Evolutionary conservation across 441 rosid genomes (phyloP), one percentile per base, ranked within the genome.

Genomic region (Arabidopsis hybrid): DNA sequence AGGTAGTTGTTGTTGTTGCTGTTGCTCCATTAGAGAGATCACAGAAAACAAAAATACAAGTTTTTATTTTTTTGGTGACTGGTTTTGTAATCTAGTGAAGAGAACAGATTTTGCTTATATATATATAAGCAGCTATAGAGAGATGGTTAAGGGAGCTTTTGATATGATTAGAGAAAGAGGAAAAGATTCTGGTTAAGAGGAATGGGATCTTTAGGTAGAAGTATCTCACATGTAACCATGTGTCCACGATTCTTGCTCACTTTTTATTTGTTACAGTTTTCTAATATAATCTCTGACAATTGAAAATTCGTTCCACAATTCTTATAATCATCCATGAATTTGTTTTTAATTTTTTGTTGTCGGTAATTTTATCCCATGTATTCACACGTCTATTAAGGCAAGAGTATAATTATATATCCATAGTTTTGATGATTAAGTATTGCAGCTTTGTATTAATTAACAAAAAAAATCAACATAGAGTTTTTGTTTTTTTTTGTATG

Each of bases 1-100:
- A 70, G 80, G 72, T 42, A 65, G 72, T 51, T 50, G 51, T 40
- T 10, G 49, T 58, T 21, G 26, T 21, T 21, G 26, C 26, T 46
- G 51, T 59, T 51, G 73, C 65, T 78, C 77, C 80, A 78, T 78
- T 52, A 66, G 59, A 75, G 79, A 77, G 67, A 43, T 71, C 67
- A 65, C 55, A 64, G 17, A 52, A 31, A 31, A 35, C 9, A 72
- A 70, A 45, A 39, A 63, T 9, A 64, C 55, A 49, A 70, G 5
- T 5, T 7, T 69, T 9, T 14, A 7, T 4, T 18, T 51, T 67
- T 8, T 3, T 49, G 2, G 5, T 1, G 18, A 4, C 16, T 46
- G 45, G 49, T 71, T 71, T 77, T 77, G 80, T 77, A 65, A 59
- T 71, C 29, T 71, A 77, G 76, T 51, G 77, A 66, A 62, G 65